A percentile compares a stretch with the other conserved stretches of the same genome.
These are phyloP conservation scores for Suillus americanus DNA, from an alignment of 768 basidiomycete genomes.

Conservation along the genomic window DNA sequence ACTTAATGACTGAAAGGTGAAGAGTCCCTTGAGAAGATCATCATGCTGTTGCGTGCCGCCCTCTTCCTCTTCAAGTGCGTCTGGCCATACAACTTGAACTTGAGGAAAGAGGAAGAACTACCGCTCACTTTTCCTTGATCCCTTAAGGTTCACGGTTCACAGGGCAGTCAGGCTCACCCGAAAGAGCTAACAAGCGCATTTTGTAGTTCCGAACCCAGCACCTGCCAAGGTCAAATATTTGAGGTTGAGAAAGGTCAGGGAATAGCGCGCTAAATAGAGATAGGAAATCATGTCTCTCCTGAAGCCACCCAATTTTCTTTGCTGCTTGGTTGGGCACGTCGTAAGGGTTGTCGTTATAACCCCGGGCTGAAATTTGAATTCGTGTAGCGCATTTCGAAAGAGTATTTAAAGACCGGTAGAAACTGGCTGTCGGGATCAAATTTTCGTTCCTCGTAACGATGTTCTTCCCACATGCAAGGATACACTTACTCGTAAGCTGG, in stretches of 20 bases:
- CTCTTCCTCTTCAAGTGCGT: conserved; percentile 32
- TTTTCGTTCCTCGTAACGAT: conserved; percentile 8
- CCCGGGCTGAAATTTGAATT: conserved; percentile 7
- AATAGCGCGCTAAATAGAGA: conserved; percentile 22
- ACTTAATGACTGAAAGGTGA: conserved; percentile 33
- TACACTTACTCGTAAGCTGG: conserved; percentile 17
- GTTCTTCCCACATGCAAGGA: conserved; percentile 22
- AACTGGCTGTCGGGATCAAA: conserved; percentile 15
- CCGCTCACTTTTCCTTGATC: conserved; percentile 14
- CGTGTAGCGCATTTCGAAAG: conserved; percentile 44
- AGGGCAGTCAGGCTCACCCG: conserved; percentile 11
- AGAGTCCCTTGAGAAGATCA: conserved; percentile 48
- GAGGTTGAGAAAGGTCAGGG: conserved; percentile 18
- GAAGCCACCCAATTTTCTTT: conserved; percentile 29
- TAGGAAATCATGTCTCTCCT: conserved; percentile 28
- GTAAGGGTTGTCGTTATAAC: conserved; percentile 8
- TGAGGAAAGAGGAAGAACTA: conserved; percentile 50
- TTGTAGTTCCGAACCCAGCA: conserved; percentile 26
- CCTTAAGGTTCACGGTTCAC: background rate
- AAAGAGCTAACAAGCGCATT: conserved; percentile 23
- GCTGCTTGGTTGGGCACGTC: conserved; percentile 17
- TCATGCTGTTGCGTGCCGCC: conserved; percentile 36
- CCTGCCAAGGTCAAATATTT: conserved; percentile 28
- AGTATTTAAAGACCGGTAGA: conserved; percentile 35
- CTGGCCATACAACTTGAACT: conserved; percentile 30